Base-by-base conservation (phyloP, 2,329 filamentous ascomycete species). In the Trichoderma sp. region DNA sequence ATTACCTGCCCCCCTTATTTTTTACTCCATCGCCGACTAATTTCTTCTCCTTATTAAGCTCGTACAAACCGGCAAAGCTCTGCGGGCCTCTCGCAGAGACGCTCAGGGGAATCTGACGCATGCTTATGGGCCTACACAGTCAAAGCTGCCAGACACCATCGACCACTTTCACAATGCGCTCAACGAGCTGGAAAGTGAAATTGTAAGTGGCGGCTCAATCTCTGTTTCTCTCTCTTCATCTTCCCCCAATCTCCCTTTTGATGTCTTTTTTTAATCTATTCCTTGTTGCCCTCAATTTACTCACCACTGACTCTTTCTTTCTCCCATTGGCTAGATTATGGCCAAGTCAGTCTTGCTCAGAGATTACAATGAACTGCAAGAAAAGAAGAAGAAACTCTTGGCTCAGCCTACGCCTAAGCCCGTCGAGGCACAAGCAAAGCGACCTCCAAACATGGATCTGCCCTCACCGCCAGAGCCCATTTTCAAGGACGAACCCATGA, bases 11-110 rank as follows among this genome's bases (percentile, higher is more conserved):
- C 17, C 53, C n/a, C 50, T 3, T 3, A 36, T 23, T 13, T 26
- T 12, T 30, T 66, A 73, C 4, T n/a, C 28, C n/a, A 1, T 62
- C 20, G n/a, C 39, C 71, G 34, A 74, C 39, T n/a, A 63, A 47
- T 4, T n/a, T 6, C 23, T 74, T 62, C 23, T 74, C 63, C 53
- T 30, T 12, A 30, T 53, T 39, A 50, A 90, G 88, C 84, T 90
- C 30, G 82, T 90, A 15, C 86, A 90, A 77, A 87, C 86, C 2
- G 88, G 87, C 17, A 90, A 88, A 76, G 86, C 87, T 20, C 80
- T 90, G 13, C 86, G 83, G 63, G 80, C 84, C 2, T 84, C 84
- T 47, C 80, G 81, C 34, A 85, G 83, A 74, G 85, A 87, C 73
- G 81, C 82, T 15, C 80, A 83, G 53, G 82, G 80, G 71, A 81